Percentiles rank a stretch among this genome's conserved stretches.
Evolutionary conservation across 1,139 yeast genomes (phyloP).

Genomic region (Entelexis paramagnoliae): DNA sequence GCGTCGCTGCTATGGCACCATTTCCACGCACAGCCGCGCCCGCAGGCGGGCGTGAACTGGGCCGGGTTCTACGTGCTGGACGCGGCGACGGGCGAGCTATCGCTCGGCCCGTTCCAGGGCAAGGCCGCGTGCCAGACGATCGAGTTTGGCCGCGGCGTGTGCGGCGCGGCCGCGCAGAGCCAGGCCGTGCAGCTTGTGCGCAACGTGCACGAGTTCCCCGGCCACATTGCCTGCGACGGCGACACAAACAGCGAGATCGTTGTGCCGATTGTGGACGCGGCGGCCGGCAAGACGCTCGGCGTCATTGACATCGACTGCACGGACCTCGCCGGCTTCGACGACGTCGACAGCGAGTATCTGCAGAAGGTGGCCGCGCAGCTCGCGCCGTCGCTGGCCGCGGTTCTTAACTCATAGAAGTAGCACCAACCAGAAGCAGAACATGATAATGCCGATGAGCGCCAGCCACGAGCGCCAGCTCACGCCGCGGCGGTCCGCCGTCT

Average conservation of each 20-base stretch:
- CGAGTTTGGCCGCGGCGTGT: conserved; percentile 72
- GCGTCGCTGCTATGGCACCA: conserved; percentile 83
- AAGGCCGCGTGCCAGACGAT: conserved; percentile 91
- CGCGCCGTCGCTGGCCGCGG: conserved; percentile 15
- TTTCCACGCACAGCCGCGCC: conserved; percentile 45
- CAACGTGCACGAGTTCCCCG: conserved; percentile 70
- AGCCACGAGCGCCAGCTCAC: conserved; percentile 76
- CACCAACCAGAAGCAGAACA: conserved; percentile 67
- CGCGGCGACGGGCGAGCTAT: conserved; percentile 35
- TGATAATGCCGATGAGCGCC: conserved; percentile 49
- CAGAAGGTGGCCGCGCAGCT: conserved; percentile 50
- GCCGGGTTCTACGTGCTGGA: conserved; percentile 72
- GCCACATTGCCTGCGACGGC: conserved; percentile 96
- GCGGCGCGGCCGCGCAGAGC: conserved; percentile 68
- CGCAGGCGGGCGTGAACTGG: conserved; percentile 57
- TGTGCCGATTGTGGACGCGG: conserved; percentile 54
- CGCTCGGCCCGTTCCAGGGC: conserved; percentile 92
- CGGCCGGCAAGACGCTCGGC: conserved; percentile 43
- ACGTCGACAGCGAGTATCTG: conserved; percentile 47
- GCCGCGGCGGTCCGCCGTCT: conserved; percentile 75
- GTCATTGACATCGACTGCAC: conserved; percentile 84
- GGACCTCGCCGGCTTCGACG: conserved; percentile 53
- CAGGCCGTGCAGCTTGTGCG: conserved; percentile 59
- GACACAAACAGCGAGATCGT: conserved; percentile 89
- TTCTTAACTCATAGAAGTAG: conserved; percentile 37